Base-by-base conservation (phyloP, 1,139 yeast species). In the Suhomyces maxii region DNA sequence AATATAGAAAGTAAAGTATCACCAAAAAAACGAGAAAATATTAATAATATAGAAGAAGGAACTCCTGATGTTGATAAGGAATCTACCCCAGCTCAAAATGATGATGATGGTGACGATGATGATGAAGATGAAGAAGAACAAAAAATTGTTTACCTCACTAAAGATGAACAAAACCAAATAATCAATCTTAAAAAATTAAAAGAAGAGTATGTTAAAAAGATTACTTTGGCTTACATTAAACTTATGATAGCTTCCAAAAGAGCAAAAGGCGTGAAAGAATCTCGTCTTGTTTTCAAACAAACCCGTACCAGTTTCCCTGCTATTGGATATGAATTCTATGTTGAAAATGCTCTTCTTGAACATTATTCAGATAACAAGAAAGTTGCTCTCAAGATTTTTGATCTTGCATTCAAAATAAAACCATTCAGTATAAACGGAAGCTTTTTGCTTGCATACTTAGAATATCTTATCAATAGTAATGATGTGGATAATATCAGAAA, bases 401-500 rank as follows among this genome's bases (percentile, higher is more conserved):
- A 88, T 53, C 68, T 89, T 41, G 98, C 96, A 2, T 42, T 53
- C 39, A 55, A 55, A 43, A 69, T 86, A 69, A 86, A 83, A 61
- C 67, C 79, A 49, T 86, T 79, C 59, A 68, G 72, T 4, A 64
- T 69, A 18, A 77, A 82, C 53, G 86, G 88, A 3, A 79, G 76
- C 26, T 91, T 84, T 61, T 75, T 90, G 41, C 72, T 77, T 51
- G 79, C 80, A 42, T 91, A 91, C 63, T 72, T 93, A 58, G 82
- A 85, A 50, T 91, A 87, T 60, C 71, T 93, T 52, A 79, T 89
- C 34, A 69, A 78, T 54, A 77, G 79, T 35, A 86, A 86, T 61
- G 96, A 90, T 63, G 86, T 84, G 48, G 86, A 89, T 32, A 88
- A 86, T 58, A 88, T 91, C 13, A 83, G 93, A 54, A 89, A 90